A percentile compares a stretch with the other conserved stretches of the same genome.
phyloP scores from a whole-genome alignment of 139 green algal species.

The Zygnema cylindricum region DNA sequence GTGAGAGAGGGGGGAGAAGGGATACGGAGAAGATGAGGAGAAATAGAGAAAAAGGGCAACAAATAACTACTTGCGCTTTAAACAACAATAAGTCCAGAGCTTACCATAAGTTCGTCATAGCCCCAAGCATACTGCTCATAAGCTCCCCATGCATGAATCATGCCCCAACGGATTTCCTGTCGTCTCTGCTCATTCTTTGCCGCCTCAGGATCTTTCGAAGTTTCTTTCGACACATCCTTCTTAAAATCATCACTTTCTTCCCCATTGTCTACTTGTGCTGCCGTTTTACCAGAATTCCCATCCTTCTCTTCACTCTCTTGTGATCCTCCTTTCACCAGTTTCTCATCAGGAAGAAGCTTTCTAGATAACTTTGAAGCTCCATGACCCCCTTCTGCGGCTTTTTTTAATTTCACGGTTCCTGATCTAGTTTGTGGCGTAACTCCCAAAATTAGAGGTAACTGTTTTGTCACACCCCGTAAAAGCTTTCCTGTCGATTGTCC shows the following conservation, averaged over 20 bases:
- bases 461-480: background rate
- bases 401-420: conserved; percentile 34
- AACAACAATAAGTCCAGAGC: no score
- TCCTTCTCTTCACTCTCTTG: background rate
- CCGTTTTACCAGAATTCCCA: conserved; percentile 2
- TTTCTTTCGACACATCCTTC: background rate
- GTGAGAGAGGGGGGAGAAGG: no score
- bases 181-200: conserved; percentile 29
- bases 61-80: no score
- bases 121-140: conserved; percentile 77
- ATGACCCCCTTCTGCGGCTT: background rate
- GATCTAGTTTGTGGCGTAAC: background rate
- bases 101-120: conserved; percentile 71
- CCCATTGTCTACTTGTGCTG: background rate
- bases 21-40: no score
- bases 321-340: background rate
- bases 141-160: conserved; percentile 71
- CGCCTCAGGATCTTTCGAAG: conserved; percentile 18
- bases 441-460: conserved; percentile 18
- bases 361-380: background rate
- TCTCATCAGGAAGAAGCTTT: background rate
- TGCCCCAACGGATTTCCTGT: conserved; percentile 58
- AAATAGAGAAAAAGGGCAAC: no score
- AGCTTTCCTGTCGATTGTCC: background rate
- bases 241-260: background rate